These are phyloP conservation scores for Neovahlkampfia damariscottae DNA, from an alignment of 78 protist species.

Conservation along the genomic window DNA sequence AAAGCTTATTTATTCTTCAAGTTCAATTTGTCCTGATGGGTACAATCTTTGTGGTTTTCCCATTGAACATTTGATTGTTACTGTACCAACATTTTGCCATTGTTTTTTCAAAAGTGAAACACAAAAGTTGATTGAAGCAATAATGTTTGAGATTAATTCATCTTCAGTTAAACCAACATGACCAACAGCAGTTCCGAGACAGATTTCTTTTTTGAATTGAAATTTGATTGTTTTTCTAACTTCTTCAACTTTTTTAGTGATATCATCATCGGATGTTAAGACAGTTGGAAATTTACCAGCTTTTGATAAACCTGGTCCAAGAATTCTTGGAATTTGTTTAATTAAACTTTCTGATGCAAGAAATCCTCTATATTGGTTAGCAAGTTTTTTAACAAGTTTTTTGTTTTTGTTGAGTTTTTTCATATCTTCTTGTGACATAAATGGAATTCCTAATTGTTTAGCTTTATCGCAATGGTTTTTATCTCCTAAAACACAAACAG, in stretches of 20 bases:
- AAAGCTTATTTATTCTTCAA: no score
- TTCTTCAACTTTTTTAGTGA: constrained; percentile 80
- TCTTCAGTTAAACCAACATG: constrained; percentile 79
- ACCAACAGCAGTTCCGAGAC: constrained; percentile 96
- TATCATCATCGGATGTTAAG: constrained; percentile 65
- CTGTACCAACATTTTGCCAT: constrained; percentile 97
- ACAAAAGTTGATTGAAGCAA: constrained; percentile 89
- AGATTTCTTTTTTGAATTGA: constrained; percentile 97
- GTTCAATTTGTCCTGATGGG: no score
- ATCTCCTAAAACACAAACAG: constrained; percentile 91
- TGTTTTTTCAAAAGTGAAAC: constrained; percentile 98
- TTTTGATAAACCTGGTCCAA: constrained; percentile 98
- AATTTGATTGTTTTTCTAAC: constrained; percentile 88
- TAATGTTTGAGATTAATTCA: constrained; percentile 78
- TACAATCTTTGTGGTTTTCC: constrained; percentile 79
- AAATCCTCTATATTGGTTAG: constrained; percentile 93
- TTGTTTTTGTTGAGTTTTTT: constrained; percentile 97
- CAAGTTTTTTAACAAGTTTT: constrained; percentile 95
- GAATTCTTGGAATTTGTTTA: constrained; percentile 88
- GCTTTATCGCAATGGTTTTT: constrained; percentile 82
- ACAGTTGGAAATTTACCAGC: constrained; percentile 99
- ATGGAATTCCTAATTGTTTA: constrained; percentile 60
- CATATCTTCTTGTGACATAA: constrained; percentile 82
- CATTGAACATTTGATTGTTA: constrained; percentile 95
- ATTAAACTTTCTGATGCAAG: constrained; percentile 92